These are phyloP conservation scores for Apostasia ramifera DNA, from an alignment of 106 monocot genomes.

Conservation along the genomic window DNA sequence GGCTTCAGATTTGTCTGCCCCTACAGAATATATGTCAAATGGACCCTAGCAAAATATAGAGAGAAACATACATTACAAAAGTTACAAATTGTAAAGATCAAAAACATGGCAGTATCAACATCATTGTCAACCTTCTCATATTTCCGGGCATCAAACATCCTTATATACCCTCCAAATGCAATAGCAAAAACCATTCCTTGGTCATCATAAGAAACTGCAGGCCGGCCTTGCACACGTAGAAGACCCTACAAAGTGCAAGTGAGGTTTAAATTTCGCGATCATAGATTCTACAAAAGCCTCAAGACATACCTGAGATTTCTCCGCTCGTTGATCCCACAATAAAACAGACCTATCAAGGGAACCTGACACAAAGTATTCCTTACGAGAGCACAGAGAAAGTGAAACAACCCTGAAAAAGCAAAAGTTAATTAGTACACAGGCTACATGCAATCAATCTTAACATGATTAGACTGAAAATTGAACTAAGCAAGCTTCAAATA, in stretches of 20 bases:
- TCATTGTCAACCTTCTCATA: conserved; percentile 57
- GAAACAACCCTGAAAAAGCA: conserved; percentile 68
- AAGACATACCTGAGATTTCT: conserved; percentile 77
- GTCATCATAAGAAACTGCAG: conserved; percentile 96
- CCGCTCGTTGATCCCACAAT: conserved; percentile 93
- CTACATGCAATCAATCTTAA: background rate
- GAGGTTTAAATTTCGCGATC: background rate
- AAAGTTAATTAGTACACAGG: background rate
- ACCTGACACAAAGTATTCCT: conserved; percentile 85
- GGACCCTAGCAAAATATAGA: conserved; percentile 55
- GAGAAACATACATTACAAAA: background rate
- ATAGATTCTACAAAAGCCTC: background rate
- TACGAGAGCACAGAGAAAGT: conserved; percentile 81
- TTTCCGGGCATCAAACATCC: conserved; percentile 89
- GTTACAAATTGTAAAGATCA: background rate
- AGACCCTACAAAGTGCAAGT: conserved; percentile 48
- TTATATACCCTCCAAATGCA: conserved; percentile 73
- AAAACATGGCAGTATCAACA: background rate
- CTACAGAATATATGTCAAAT: conserved; percentile 81
- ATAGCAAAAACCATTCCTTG: conserved; percentile 93
- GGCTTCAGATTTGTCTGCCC: conserved; percentile 70
- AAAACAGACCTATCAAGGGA: conserved; percentile 91
- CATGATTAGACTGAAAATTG: background rate
- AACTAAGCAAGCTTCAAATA: background rate
- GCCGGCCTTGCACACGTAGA: conserved; percentile 87